These are phyloP conservation scores for Rachicladosporium sp. DNA, from an alignment of 2,329 filamentous ascomycete genomes.

Conservation along the genomic window DNA sequence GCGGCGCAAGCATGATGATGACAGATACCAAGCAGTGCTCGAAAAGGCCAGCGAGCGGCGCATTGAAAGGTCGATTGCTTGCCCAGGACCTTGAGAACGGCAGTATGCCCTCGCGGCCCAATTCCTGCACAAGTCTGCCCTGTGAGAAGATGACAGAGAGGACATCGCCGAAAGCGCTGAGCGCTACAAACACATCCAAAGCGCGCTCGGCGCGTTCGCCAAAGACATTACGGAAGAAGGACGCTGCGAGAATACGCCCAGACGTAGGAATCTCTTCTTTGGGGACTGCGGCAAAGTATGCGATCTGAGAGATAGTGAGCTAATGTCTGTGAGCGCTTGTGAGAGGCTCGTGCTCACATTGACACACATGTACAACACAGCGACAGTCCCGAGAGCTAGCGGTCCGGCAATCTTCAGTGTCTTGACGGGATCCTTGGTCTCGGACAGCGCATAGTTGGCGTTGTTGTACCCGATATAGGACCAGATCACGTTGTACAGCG, in stretches of 20 bases:
- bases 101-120: conserved; percentile 54
- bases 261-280: conserved; percentile 43
- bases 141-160: conserved; percentile 57
- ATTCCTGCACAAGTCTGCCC: conserved; percentile 53
- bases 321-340: no score
- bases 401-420: conserved; percentile 56
- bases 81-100: conserved; percentile 52
- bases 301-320: conserved; percentile 12
- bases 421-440: conserved; percentile 52
- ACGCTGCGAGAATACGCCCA: conserved; percentile 43
- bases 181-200: conserved; percentile 52
- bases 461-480: conserved; percentile 58
- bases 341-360: conserved; percentile 29
- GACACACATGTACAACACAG: conserved; percentile 52
- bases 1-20: conserved; percentile 54
- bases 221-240: conserved; percentile 47
- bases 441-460: conserved; percentile 53
- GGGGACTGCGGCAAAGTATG: conserved; percentile 52
- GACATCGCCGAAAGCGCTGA: conserved; percentile 57
- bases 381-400: conserved; percentile 45
- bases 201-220: conserved; percentile 42
- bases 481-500: conserved; percentile 61
- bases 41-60: conserved; percentile 48
- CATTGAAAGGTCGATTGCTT: conserved; percentile 51
- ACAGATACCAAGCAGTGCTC: conserved; percentile 53